Evolutionary conservation across 768 basidiomycete species (phyloP).

Genomic region (Tylopilus sp.): DNA sequence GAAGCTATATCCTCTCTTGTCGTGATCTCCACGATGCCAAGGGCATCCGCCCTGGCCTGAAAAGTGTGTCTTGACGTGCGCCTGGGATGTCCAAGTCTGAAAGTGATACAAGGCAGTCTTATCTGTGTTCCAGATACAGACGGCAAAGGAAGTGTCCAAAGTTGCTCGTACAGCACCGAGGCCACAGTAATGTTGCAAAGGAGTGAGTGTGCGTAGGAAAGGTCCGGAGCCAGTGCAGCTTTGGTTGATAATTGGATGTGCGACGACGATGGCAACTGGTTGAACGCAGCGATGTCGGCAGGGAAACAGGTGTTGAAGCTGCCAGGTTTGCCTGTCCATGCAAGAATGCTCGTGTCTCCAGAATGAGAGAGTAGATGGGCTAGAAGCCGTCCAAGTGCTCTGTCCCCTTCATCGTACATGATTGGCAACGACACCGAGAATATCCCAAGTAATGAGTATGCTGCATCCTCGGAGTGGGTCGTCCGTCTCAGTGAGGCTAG

Average conservation of each 20-base stretch:
- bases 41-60: not conserved
- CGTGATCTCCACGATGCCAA: not conserved
- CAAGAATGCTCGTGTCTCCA: not conserved
- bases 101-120: not conserved
- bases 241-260: not conserved
- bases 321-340: not conserved
- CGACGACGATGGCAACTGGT: not conserved
- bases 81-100: not conserved
- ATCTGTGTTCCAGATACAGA: not conserved
- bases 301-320: not conserved
- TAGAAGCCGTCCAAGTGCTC: not conserved
- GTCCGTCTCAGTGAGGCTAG: not conserved
- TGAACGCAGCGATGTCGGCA: not conserved
- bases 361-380: not conserved
- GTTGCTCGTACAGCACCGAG: not conserved
- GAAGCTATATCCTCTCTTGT: not conserved
- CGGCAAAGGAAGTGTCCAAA: not conserved
- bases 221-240: not conserved
- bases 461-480: not conserved
- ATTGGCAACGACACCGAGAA: not conserved
- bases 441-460: not conserved
- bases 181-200: no score
- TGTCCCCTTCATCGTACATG: not conserved
- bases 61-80: not conserved
- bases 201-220: no score